Evolutionary conservation across 371 early-diverging fungal genomes (phyloP), one percentile per base, ranked within the genome.

Genomic region (Smittium culicis): DNA sequence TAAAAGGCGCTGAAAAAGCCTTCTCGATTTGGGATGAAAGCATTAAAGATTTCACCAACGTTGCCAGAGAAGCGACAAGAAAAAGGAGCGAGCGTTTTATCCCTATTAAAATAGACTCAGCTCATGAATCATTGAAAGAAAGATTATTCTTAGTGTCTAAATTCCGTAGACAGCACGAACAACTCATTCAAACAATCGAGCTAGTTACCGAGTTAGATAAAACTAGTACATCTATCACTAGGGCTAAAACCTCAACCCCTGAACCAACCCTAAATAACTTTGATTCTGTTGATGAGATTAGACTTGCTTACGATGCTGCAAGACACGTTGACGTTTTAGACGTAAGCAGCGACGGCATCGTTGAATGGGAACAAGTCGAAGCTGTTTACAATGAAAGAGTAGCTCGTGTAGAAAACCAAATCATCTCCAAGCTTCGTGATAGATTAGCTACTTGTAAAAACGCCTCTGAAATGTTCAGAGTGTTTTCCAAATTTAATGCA

Each of bases 391-490:
- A 94, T 72, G 96, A 96, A 73, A 86, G 91, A 27, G 92, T 99
- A 27, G 82, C 93, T 25, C 84, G 92, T 14, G 94, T 99, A 1
- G 99, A 99, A 74, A 94, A 94, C 77, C 93, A 94, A 73, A 95
- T 98, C 70, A 97, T 99, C 70, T 85, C 90, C 14, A 84, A 88
- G 27, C 84, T 99, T 54, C 86, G 97, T 29, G 96, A 96, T 78
- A 83, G 93, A 34, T 82, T 99, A 60, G 96, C 91, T 35, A 89
- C 90, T 2, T 92, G 94, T 64, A 92, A 91, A 77, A 99, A 91
- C 69, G 96, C 99, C 1, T 91, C 90, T 65, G 98, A 98, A 74
- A 99, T 99, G 99, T 97, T 99, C 80, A 85, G 97, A 30, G 94
- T 96, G 3, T 98, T 99, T 72, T 92, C 93, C 34, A 96, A 97